Evolutionary conservation across 2,329 filamentous ascomycete species (phyloP).

Genomic region (Venturia effusa): DNA sequence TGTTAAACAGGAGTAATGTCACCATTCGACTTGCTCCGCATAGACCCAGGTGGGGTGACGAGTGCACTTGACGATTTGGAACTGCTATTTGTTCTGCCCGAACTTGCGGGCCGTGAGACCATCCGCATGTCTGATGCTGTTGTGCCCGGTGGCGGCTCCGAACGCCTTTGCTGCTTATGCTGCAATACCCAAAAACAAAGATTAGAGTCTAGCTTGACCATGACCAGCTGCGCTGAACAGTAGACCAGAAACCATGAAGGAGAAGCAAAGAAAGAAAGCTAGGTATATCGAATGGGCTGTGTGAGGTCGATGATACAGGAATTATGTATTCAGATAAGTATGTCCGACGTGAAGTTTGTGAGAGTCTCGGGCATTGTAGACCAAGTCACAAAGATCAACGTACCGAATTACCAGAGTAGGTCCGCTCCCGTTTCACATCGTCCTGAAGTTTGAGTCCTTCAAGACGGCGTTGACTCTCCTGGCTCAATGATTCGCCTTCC

Average conservation of each 20-base stretch:
- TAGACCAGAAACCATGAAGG: not conserved
- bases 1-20: not conserved
- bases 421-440: slow-evolving; percentile 29
- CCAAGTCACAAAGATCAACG: slow-evolving; percentile 9
- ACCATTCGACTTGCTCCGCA: slow-evolving; percentile 2
- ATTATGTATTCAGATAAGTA: slow-evolving; percentile 1
- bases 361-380: not conserved
- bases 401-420: slow-evolving; percentile 7
- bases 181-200: slow-evolving; percentile 25
- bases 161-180: slow-evolving; percentile 25
- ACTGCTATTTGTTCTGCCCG: slow-evolving; percentile 28
- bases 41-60: slow-evolving; percentile 16
- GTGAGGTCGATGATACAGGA: not conserved
- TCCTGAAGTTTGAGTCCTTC: slow-evolving; percentile 88
- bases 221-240: not conserved
- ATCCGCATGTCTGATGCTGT: slow-evolving; percentile 23
- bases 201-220: slow-evolving; percentile 15
- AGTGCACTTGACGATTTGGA: slow-evolving; percentile 21
- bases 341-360: slow-evolving; percentile 7
- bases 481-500: slow-evolving; percentile 67
- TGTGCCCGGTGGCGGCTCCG: slow-evolving; percentile 14
- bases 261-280: not conserved
- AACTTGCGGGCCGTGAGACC: slow-evolving; percentile 19
- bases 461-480: slow-evolving; percentile 76
- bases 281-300: slow-evolving; percentile 4